Evolutionary conservation across 441 rosid genomes (phyloP), one percentile per base, ranked within the genome.

Genomic region (Sinapis alba): DNA sequence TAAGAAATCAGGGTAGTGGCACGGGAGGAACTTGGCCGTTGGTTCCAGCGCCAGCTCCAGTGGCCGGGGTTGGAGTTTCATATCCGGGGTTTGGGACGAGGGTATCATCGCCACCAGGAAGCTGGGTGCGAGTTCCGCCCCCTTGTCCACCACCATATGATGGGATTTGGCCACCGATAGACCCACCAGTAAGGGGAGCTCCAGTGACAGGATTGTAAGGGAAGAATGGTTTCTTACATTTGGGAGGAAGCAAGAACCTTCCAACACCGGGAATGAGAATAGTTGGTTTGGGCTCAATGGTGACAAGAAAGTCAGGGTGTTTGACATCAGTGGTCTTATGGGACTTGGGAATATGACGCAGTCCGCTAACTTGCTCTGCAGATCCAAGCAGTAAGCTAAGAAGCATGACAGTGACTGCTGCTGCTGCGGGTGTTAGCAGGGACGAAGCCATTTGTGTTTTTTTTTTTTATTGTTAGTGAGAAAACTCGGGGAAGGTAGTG

Each of bases 221-320:
- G 71, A 9, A 32, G 45, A 73, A 68, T 19, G 83, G 80, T 65
- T 63, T 28, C 76, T 41, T 56, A 23, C 79, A 73, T 47, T 62
- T 65, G 26, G 91, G 86, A 11, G 95, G 95, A 62, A 83, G 56
- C 71, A 80, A 21, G 43, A 82, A 83, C 68, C 86, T 68, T 41
- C 95, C 93, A 62, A 86, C 57, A 61, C 93, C 91, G 16, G 93
- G 91, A 80, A 89, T 84, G 80, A 87, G 84, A 56, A 80, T 65
- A 62, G 87, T 80, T 62, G 27, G 75, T 78, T 71, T 86, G 36
- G 80, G 69, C 36, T 77, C 82, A 57, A 79, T 69, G 34, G 82
- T 70, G 41, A 80, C 60, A 24, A 85, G 69, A 73, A 78, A 86
- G 59, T 88, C 83, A 12, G 93, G 87, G 80, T 86, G 88, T 77